Evolutionary conservation across 202 grass and related monocot species (phyloP), one percentile per base, ranked within the genome.

Genomic region (Schoenoplectus tabernaemontani): DNA sequence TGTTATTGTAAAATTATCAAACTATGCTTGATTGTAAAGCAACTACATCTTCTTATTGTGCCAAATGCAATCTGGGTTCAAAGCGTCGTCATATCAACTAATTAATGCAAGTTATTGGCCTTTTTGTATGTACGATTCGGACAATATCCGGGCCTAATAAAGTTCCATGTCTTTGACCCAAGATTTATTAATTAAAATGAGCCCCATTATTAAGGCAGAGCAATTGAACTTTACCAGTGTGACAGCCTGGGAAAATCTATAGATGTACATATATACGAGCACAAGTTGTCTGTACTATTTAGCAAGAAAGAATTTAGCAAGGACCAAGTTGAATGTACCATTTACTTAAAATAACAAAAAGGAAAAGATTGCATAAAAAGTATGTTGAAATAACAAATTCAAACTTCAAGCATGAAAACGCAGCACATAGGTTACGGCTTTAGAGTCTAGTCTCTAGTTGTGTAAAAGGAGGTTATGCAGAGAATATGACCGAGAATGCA

Each of bases 281-380:
- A 65, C 62, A 37, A 19, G 34, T 7, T n/a, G n/a, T n/a, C n/a
- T 71, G 22, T 28, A 11, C 26, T 28, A 46, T 46, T 28, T 32
- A 1, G 48, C 3, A 5, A 12, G 8, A 24, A 72, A 32, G 38
- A 12, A 71, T 71, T 73, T 22, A 51, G 44, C 42, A 73, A 51
- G 69, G 69, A 73, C 69, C 69, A 74, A 74, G 69, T 74, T 74
- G 69, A 74, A 23, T 74, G 44, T 74, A 51, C 69, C 2, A 1
- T 60, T 74, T 53, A 32, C 69, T 51, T 53, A 33, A 50, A 53
- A 74, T 53, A 53, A 74, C 46, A 51, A 51, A 73, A 73, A 9
- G 26, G 13, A 33, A 46, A 71, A 74, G 26, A 33, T 51, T 46
- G n/a, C 24, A 32, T 15, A 51, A 9, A 73, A 74, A 74, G 69